phyloP scores from a whole-genome alignment of 176 grass and related monocot species.

The Musa itinerans region DNA sequence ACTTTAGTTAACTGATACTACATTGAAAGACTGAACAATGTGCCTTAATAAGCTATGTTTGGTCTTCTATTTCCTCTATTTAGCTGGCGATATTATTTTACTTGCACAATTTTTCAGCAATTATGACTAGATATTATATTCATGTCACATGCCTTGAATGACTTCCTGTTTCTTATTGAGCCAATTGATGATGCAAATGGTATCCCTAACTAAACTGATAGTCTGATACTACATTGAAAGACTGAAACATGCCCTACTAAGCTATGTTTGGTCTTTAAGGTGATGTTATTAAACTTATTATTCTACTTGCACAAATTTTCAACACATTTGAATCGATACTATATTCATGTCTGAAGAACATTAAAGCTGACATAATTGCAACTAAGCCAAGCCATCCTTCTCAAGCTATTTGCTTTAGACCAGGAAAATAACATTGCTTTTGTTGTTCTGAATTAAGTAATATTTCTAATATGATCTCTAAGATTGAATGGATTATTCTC shows the following conservation, averaged over 20 bases:
- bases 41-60: no score
- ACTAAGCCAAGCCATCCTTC: neutral
- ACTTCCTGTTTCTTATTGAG: constrained; percentile 74
- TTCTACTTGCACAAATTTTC: neutral
- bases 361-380: neutral
- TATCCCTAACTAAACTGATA: constrained; percentile 19
- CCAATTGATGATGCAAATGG: constrained; percentile 72
- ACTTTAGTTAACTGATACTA: neutral
- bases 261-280: no score
- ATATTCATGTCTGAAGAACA: neutral
- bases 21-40: no score
- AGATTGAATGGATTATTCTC: neutral
- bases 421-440: neutral
- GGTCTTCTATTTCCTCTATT: neutral
- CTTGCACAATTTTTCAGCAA: neutral
- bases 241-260: no score
- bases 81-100: constrained; percentile 8
- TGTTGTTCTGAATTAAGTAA: neutral
- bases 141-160: constrained; percentile 37
- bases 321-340: neutral
- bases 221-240: no score
- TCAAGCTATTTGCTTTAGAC: neutral
- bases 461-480: neutral
- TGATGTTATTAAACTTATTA: neutral
- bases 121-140: neutral